Evolutionary conservation across 116 monocot species (phyloP).

Genomic region (Zostera marina): DNA sequence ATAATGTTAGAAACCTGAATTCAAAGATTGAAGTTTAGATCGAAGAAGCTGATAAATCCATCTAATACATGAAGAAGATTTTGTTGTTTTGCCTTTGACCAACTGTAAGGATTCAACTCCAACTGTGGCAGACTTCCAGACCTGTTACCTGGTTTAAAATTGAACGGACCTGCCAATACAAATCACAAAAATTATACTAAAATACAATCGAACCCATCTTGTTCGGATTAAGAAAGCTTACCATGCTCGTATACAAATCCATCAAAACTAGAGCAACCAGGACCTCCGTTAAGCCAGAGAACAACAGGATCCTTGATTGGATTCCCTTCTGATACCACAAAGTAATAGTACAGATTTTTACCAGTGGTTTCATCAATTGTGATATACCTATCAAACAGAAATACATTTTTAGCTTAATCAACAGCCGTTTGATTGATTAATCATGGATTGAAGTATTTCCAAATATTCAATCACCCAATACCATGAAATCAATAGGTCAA

Average conservation of each 20-base stretch:
- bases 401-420: no score
- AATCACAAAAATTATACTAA: neutral
- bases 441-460: no score
- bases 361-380: constrained; percentile 48
- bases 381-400: constrained; percentile 33
- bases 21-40: no score
- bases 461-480: no score
- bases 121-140: constrained; percentile 36
- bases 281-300: constrained; percentile 58
- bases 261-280: constrained; percentile 37
- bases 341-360: constrained; percentile 46
- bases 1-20: constrained; percentile 21
- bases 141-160: constrained; percentile 36
- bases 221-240: no score
- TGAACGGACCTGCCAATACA: constrained; percentile 59
- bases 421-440: no score
- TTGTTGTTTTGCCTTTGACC: constrained; percentile 69
- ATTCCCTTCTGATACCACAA: constrained; percentile 48
- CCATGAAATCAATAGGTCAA: no score
- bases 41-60: no score
- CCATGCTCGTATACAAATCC: constrained; percentile 35
- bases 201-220: no score
- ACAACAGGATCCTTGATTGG: constrained; percentile 34
- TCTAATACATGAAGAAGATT: no score
- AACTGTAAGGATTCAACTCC: constrained; percentile 84